These are phyloP conservation scores for Fragaria vesca DNA, from an alignment of 306 rosid species.

Conservation along the genomic window DNA sequence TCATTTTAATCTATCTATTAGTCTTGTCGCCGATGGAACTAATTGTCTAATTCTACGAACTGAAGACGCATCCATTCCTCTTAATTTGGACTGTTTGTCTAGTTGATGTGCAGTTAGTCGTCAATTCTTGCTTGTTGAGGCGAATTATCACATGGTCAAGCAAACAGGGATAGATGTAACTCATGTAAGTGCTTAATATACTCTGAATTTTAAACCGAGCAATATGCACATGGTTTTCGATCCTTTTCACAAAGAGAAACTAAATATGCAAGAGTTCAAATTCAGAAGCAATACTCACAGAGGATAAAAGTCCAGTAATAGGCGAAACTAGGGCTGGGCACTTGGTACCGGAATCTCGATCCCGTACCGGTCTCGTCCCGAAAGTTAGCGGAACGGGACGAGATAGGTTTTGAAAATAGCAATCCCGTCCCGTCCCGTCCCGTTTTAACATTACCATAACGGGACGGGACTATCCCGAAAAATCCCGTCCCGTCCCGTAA, in stretches of 20 bases:
- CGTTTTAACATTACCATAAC: too few relatives aligned
- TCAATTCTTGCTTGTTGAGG: neutral
- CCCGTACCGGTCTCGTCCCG: too few relatives aligned
- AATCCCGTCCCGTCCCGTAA: too few relatives aligned
- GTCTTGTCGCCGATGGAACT: neutral
- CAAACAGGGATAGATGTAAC: neutral
- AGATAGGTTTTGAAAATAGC: too few relatives aligned
- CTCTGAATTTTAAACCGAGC: neutral
- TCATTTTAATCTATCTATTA: too few relatives aligned
- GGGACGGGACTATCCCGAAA: too few relatives aligned
- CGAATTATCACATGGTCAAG: neutral
- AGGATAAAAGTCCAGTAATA: neutral
- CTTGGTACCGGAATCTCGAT: too few relatives aligned
- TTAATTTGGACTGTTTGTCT: neutral
- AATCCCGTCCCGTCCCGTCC: too few relatives aligned
- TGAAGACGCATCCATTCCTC: neutral
- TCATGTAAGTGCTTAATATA: neutral
- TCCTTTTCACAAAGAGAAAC: neutral
- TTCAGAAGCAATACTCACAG: neutral
- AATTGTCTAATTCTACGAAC: neutral
- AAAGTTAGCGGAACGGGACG: too few relatives aligned
- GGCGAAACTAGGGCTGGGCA: too few relatives aligned
- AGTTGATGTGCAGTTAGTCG: neutral
- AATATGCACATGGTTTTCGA: neutral
- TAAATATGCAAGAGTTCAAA: neutral